These are phyloP conservation scores for Cryptococcus depauperatus DNA, from an alignment of 1,284 basidiomycete species.

Conservation along the genomic window DNA sequence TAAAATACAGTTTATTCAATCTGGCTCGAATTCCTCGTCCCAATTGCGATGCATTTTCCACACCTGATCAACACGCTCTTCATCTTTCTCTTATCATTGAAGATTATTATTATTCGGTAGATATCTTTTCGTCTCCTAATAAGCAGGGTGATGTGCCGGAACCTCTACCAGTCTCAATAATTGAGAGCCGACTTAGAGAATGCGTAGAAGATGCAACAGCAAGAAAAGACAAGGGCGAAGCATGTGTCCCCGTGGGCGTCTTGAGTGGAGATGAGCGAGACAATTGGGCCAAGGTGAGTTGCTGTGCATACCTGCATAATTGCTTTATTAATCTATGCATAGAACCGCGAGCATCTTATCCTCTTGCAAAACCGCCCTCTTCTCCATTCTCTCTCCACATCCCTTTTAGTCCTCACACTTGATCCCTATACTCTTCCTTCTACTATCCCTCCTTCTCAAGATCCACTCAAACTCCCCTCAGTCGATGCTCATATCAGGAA, in stretches of 20 bases:
- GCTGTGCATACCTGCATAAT: slow-evolving; percentile 4
- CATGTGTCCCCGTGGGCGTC: slow-evolving; percentile 57
- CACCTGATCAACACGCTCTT: slow-evolving; percentile 51
- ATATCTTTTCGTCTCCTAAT: slow-evolving; percentile 51
- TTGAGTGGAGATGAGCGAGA: slow-evolving; percentile 76
- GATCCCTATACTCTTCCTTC: slow-evolving; percentile 49
- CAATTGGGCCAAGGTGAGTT: slow-evolving; percentile 66
- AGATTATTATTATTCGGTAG: slow-evolving; percentile 74
- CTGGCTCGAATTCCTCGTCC: slow-evolving; percentile 62
- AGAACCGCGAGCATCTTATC: slow-evolving; percentile 68
- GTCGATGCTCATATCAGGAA: slow-evolving; percentile 74
- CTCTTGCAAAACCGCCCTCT: slow-evolving; percentile 60
- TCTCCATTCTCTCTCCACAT: slow-evolving; percentile 59
- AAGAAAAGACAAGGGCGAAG: slow-evolving; percentile 53
- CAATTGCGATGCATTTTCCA: slow-evolving; percentile 57
- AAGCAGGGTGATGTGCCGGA: slow-evolving; percentile 34
- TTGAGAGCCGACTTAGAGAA: slow-evolving; percentile 60
- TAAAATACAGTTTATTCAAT: slow-evolving; percentile 58
- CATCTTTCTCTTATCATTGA: slow-evolving; percentile 66
- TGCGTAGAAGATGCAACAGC: slow-evolving; percentile 62
- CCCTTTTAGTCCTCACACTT: slow-evolving; percentile 64
- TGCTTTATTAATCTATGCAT: slow-evolving; percentile 21
- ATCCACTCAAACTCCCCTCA: slow-evolving; percentile 47
- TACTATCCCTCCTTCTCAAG: slow-evolving; percentile 42
- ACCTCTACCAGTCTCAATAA: slow-evolving; percentile 48